Evolutionary conservation across 805 yeast species (phyloP).

Genomic region (Wickerhamiella musiphila): DNA sequence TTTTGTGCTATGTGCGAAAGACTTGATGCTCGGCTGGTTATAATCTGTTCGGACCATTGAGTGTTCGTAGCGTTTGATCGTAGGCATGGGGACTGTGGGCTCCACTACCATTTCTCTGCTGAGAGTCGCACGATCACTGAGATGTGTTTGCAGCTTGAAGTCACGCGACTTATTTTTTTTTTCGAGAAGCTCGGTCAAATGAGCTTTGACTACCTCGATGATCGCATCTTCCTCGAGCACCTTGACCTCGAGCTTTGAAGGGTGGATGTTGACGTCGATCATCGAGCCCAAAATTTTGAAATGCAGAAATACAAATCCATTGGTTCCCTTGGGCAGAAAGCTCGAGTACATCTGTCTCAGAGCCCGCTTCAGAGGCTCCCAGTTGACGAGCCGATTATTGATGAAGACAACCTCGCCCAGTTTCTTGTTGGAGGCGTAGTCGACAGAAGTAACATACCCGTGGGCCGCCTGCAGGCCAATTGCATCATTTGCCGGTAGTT

Average conservation of each 20-base stretch:
- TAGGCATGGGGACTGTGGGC: conserved; percentile 25
- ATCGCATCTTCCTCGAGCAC: conserved; percentile 79
- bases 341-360: conserved; percentile 41
- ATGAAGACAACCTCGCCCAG: conserved; percentile 64
- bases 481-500: conserved; percentile 18
- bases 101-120: no score
- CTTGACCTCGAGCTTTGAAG: conserved; percentile 83
- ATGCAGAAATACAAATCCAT: conserved; percentile 62
- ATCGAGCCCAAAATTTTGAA: conserved; percentile 48
- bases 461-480: conserved; percentile 35
- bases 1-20: conserved; percentile 16
- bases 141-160: conserved; percentile 39
- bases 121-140: no score
- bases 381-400: conserved; percentile 63
- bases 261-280: conserved; percentile 89
- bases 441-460: conserved; percentile 57
- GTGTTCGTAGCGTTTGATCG: conserved; percentile 31
- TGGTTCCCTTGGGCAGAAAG: conserved; percentile 61
- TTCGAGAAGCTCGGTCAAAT: conserved; percentile 34
- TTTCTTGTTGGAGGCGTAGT: conserved; percentile 49
- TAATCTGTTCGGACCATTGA: conserved; percentile 58
- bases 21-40: conserved; percentile 37
- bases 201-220: conserved; percentile 36
- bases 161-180: conserved; percentile 49
- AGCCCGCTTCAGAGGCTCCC: conserved; percentile 66